Conservation (phyloP, 176 grass and related monocot genomes). For the Secale cereale region DNA sequence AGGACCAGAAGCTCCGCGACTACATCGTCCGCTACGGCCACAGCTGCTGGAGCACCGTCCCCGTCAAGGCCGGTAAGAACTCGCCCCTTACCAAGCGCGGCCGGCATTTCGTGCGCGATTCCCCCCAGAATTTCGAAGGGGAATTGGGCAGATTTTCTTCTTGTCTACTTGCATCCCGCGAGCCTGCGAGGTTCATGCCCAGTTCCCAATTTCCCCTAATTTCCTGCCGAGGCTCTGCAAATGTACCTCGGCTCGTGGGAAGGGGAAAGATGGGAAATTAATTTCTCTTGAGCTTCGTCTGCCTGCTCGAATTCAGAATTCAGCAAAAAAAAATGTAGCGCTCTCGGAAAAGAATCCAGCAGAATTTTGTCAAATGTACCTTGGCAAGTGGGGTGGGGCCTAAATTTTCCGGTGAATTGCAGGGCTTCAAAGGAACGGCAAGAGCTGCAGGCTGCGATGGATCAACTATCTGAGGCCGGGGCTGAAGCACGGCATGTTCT, state of each 20-base stretch:
- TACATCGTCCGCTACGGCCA: slow-evolving; percentile 82
- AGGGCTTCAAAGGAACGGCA: slow-evolving; percentile 91
- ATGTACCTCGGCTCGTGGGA: slow-evolving; percentile 20
- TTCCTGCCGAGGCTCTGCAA: not conserved
- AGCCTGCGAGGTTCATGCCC: not conserved
- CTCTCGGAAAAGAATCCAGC: not conserved
- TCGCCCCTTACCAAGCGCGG: not conserved
- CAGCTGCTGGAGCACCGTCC: slow-evolving; percentile 81
- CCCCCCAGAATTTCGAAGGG: not conserved
- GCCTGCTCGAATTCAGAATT: not conserved
- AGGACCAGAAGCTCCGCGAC: slow-evolving; percentile 80
- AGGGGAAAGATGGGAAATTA: not conserved
- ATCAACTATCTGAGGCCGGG: slow-evolving; percentile 98
- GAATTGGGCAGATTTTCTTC: not conserved
- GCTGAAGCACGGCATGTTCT: slow-evolving; percentile 82
- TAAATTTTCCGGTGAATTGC: slow-evolving; percentile 21
- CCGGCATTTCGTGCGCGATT: not conserved
- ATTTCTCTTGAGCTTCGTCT: not conserved
- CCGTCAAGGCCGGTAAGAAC: slow-evolving; percentile 72
- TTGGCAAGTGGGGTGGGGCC: not conserved
- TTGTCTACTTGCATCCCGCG: not conserved
- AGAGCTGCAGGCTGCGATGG: slow-evolving; percentile 97
- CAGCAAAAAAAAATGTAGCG: no score
- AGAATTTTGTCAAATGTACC: slow-evolving; percentile 26
- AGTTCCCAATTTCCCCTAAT: not conserved